These are phyloP conservation scores for Stachybotrys echinatus DNA, from an alignment of 2,329 filamentous ascomycete species.

Conservation along the genomic window DNA sequence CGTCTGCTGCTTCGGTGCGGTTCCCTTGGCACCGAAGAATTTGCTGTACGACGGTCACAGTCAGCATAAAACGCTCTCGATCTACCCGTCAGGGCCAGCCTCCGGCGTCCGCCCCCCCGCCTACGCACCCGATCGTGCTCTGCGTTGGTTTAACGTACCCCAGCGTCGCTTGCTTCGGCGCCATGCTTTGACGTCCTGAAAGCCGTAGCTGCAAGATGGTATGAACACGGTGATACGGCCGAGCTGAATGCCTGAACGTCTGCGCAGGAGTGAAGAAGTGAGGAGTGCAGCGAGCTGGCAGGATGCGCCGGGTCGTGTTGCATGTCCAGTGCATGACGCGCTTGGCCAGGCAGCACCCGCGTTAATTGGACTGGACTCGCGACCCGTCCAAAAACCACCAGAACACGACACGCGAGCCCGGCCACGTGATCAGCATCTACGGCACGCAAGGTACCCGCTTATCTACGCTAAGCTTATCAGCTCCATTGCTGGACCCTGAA, in stretches of 20 bases:
- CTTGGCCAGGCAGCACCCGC: constrained; percentile 30
- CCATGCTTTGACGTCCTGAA: constrained; percentile 26
- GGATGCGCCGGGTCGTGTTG: constrained; percentile 13
- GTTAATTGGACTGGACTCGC: constrained; percentile 27
- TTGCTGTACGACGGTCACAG: constrained; percentile 50
- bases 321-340: constrained; percentile 26
- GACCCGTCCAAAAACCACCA: constrained; percentile 9
- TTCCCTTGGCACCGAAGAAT: constrained; percentile 67
- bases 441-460: neutral
- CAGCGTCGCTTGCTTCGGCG: constrained; percentile 72
- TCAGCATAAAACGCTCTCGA: constrained; percentile 3
- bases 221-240: no score
- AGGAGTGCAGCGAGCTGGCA: constrained; percentile 11
- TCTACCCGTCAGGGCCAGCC: neutral
- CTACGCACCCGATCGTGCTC: constrained; percentile 65
- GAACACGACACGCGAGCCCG: constrained; percentile 14
- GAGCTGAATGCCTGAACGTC: constrained; percentile 6
- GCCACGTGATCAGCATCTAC: constrained; percentile 15
- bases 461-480: neutral
- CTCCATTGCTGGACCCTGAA: neutral
- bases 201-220: neutral
- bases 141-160: constrained; percentile 80
- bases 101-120: neutral
- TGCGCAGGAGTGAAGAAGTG: constrained; percentile 1
- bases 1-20: constrained; percentile 63